Percentiles rank a stretch among this genome's conserved stretches.
Conservation (phyloP, 2,329 filamentous ascomycete species). For the Esteya vermicola region DNA sequence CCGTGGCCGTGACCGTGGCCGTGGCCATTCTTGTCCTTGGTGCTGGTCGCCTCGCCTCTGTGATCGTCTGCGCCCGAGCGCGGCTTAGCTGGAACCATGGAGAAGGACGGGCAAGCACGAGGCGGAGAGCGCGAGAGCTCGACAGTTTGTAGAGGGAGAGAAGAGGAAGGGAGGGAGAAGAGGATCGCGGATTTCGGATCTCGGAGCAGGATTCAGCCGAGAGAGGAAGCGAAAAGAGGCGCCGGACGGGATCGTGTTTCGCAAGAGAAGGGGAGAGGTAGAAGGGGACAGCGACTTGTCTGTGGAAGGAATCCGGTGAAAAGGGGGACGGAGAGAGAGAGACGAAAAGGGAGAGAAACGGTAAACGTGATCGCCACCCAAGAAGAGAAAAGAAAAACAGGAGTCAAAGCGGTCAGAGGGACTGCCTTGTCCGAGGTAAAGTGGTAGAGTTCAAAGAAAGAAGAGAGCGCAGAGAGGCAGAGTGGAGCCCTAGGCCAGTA, state of each 20-base stretch:
- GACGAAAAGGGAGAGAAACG: not conserved
- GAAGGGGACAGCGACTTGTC: no score
- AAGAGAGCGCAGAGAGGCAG: no score
- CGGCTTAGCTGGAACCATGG: slow-evolving; percentile 8
- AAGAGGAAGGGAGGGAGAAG: not conserved
- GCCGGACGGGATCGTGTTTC: not conserved
- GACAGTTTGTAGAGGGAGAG: not conserved
- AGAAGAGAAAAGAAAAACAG: not conserved
- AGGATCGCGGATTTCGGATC: no score
- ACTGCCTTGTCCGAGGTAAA: no score
- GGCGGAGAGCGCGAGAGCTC: not conserved
- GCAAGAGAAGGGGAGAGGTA: not conserved
- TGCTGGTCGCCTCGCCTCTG: not conserved
- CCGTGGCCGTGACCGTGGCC: slow-evolving; percentile 17
- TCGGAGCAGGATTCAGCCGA: no score
- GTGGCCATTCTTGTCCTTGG: slow-evolving; percentile 30
- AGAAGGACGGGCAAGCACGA: not conserved
- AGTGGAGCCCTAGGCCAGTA: not conserved
- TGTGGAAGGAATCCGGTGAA: no score
- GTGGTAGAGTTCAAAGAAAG: no score
- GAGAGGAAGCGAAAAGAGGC: not conserved
- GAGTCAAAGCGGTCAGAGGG: no score
- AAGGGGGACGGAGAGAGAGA: not conserved
- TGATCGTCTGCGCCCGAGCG: slow-evolving; percentile 7
- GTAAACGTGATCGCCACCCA: not conserved